These are phyloP conservation scores for Primulina eburnea DNA, from an alignment of 257 asterid species.

Conservation along the genomic window DNA sequence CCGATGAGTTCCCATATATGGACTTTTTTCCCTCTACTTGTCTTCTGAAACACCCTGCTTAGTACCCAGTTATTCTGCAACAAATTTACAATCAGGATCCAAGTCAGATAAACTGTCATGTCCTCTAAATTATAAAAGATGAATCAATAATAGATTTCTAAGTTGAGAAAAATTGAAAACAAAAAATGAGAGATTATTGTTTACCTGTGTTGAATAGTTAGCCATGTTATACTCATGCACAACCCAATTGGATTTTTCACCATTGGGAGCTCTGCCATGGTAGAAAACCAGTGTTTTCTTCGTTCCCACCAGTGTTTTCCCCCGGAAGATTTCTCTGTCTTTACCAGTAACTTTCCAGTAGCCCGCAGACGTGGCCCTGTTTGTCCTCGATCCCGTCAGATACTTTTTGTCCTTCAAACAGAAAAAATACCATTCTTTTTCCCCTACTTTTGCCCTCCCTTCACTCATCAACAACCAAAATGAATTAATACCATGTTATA, in stretches of 20 bases:
- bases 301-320: constrained; percentile 57
- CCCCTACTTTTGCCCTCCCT: constrained; percentile 79
- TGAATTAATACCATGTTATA: neutral
- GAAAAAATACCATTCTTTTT: constrained; percentile 80
- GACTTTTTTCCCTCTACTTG: constrained; percentile 54
- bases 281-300: constrained; percentile 80
- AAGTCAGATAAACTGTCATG: too few relatives aligned
- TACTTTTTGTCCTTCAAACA: constrained; percentile 73
- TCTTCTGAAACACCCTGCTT: constrained; percentile 69
- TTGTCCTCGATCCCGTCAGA: constrained; percentile 69
- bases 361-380: constrained; percentile 73
- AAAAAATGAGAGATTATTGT: neutral
- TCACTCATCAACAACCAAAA: neutral
- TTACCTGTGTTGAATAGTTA: constrained; percentile 42
- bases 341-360: constrained; percentile 93
- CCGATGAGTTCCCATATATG: constrained; percentile 44
- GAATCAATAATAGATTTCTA: too few relatives aligned
- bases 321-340: constrained; percentile 60
- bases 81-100: neutral
- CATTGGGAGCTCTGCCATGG: constrained; percentile 82
- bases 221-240: constrained; percentile 61
- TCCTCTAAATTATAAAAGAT: too few relatives aligned
- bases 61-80: constrained; percentile 82
- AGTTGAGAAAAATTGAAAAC: too few relatives aligned
- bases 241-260: constrained; percentile 73